phyloP scores from a whole-genome alignment of 208 protist genomes.

The Trypanosoma grayi region DNA sequence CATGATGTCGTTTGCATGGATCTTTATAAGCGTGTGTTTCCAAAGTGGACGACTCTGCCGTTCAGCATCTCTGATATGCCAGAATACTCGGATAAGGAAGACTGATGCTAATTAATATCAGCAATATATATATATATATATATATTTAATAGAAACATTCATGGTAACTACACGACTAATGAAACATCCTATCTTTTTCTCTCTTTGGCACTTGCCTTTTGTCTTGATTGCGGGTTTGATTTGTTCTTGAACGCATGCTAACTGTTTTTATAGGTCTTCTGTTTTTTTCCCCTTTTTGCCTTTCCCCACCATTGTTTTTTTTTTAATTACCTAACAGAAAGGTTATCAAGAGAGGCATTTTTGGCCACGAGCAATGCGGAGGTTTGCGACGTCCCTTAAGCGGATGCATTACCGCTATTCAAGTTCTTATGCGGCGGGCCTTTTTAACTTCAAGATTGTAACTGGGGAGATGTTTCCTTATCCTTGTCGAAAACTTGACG shows the following conservation, averaged over 20 bases:
- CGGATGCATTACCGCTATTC: conserved; percentile 31
- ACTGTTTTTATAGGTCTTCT: too few species aligned
- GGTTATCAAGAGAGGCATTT: not conserved
- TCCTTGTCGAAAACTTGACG: conserved; percentile 65
- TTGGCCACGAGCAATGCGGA: conserved; percentile 7
- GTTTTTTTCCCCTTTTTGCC: not conserved
- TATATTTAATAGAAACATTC: conserved; percentile 20
- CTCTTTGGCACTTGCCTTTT: too few species aligned
- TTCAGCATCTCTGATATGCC: conserved; percentile 65
- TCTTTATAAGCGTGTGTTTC: conserved; percentile 97
- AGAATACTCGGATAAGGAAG: conserved; percentile 37
- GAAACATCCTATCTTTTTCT: not conserved
- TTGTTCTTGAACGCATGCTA: too few species aligned
- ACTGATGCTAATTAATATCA: conserved; percentile 22
- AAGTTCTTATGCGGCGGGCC: conserved; percentile 70
- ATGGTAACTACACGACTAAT: conserved; percentile 2
- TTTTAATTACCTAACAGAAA: conserved; percentile 18
- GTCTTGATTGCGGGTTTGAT: too few species aligned
- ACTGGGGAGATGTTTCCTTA: conserved; percentile 77
- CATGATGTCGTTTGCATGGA: conserved; percentile 98
- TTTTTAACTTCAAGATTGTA: conserved; percentile 82
- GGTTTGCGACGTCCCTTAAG: conserved; percentile 9
- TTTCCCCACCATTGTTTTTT: not conserved
- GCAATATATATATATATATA: conserved; percentile 16
- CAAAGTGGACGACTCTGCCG: conserved; percentile 87